These are phyloP conservation scores for Neonectria neomacrospora DNA, from an alignment of 2,329 filamentous ascomycete genomes.

Conservation along the genomic window DNA sequence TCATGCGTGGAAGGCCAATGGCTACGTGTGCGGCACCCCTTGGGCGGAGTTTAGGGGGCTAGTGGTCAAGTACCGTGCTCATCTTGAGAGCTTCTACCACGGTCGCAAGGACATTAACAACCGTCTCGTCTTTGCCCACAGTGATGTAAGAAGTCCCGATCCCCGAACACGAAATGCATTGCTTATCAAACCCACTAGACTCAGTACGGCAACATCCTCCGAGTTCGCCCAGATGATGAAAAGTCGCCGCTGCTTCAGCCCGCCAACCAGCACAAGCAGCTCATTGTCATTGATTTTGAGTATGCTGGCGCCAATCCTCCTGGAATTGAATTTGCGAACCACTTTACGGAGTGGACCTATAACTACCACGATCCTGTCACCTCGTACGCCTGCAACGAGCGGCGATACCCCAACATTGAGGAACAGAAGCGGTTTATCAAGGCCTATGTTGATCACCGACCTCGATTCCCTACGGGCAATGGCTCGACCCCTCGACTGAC, in stretches of 20 bases:
- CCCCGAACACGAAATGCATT: neutral
- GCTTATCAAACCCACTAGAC: constrained; percentile 66
- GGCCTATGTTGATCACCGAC: constrained; percentile 86
- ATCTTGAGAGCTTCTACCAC: constrained; percentile 79
- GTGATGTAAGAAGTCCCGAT: constrained; percentile 74
- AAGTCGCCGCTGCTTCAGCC: constrained; percentile 89
- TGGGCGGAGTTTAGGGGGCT: constrained; percentile 82
- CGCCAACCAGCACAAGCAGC: constrained; percentile 93
- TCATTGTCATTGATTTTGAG: constrained; percentile 98
- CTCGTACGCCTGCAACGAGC: constrained; percentile 75
- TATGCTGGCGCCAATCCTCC: constrained; percentile 91
- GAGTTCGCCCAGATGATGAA: constrained; percentile 72
- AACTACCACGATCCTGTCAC: constrained; percentile 84
- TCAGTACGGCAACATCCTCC: constrained; percentile 97
- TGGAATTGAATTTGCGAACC: constrained; percentile 94
- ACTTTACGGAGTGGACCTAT: constrained; percentile 98
- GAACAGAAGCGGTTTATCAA: constrained; percentile 88
- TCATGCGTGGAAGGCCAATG: constrained; percentile 72
- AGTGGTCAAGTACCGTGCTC: constrained; percentile 80
- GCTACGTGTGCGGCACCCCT: constrained; percentile 83
- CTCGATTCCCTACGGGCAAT: constrained; percentile 66
- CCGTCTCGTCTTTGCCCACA: constrained; percentile 92
- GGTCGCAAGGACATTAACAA: constrained; percentile 74
- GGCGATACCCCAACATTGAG: constrained; percentile 78
- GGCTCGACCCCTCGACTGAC: constrained; percentile 63